Evolutionary conservation across 805 yeast genomes (phyloP).

Genomic region (Scheffersomyces lignosus): DNA sequence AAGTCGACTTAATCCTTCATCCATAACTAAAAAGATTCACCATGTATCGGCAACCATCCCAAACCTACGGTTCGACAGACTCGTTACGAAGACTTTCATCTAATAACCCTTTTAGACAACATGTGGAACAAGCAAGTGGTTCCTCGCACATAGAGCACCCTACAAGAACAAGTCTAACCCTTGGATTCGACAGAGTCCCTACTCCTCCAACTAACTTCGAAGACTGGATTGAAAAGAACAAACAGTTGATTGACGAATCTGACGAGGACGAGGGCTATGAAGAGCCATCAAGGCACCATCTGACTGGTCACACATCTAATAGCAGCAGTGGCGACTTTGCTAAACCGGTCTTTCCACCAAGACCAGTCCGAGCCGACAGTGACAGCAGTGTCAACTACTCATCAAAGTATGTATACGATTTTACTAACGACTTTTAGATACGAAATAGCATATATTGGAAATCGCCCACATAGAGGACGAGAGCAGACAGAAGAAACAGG

Average conservation of each 20-base stretch:
- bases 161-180: slow-evolving; percentile 9
- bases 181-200: slow-evolving; percentile 2
- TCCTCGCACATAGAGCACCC: slow-evolving; percentile 10
- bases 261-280: slow-evolving; percentile 34
- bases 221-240: slow-evolving; percentile 56
- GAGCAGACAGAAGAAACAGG: background rate
- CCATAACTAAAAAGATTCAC: no score
- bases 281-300: slow-evolving; percentile 17
- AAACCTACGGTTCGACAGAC: slow-evolving; percentile 32
- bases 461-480: background rate
- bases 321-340: slow-evolving; percentile 5
- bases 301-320: slow-evolving; percentile 5
- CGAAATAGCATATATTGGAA: background rate
- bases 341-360: slow-evolving; percentile 26
- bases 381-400: slow-evolving; percentile 37
- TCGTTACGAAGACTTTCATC: slow-evolving; percentile 52
- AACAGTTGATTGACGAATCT: slow-evolving; percentile 39
- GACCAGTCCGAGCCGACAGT: slow-evolving; percentile 31
- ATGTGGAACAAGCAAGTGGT: slow-evolving; percentile 1
- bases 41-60: slow-evolving; percentile 44
- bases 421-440: background rate
- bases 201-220: slow-evolving; percentile 34
- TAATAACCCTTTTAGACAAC: slow-evolving; percentile 70
- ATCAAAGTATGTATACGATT: slow-evolving; percentile 22
- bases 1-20: no score